These are phyloP conservation scores for Lasiosphaeris hirsuta DNA, from an alignment of 495 filamentous ascomycete species.

Conservation along the genomic window DNA sequence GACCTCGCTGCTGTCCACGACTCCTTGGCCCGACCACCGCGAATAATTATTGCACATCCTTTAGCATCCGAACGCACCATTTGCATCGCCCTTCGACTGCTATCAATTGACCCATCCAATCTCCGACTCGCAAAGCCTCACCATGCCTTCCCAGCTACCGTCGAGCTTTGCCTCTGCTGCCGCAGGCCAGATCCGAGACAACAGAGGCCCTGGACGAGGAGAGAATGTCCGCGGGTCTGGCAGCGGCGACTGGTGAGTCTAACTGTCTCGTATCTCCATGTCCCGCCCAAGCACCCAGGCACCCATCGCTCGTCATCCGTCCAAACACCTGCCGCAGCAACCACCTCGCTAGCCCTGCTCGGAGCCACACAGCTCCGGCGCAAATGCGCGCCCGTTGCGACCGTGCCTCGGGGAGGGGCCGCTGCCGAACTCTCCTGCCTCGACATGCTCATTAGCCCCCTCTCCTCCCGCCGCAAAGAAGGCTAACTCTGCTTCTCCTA, in stretches of 20 bases:
- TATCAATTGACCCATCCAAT: constrained; percentile 14
- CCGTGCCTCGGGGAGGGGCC: too few relatives aligned
- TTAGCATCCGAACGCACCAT: constrained; percentile 6
- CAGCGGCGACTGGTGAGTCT: constrained; percentile 37
- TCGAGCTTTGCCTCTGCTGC: constrained; percentile 83
- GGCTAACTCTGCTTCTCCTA: constrained; percentile 33
- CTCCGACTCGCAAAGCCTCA: constrained; percentile 10
- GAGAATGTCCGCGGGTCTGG: constrained; percentile 28
- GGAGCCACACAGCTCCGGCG: too few relatives aligned
- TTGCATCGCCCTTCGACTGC: neutral
- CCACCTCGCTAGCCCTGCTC: too few relatives aligned
- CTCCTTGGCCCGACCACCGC: constrained; percentile 6
- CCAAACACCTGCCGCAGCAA: too few relatives aligned
- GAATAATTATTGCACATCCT: constrained; percentile 10
- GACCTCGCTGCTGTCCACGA: constrained; percentile 11
- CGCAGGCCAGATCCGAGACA: constrained; percentile 65
- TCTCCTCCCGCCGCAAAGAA: neutral
- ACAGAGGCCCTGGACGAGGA: constrained; percentile 27
- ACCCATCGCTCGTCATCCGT: too few relatives aligned
- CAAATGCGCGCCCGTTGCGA: too few relatives aligned
- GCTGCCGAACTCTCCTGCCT: neutral
- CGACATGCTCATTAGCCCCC: neutral
- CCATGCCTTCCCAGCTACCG: constrained; percentile 72
- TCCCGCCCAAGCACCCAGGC: too few relatives aligned
- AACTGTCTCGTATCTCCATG: neutral